Evolutionary conservation across 805 yeast genomes (phyloP).

Genomic region (Cephaloascus fragrans): DNA sequence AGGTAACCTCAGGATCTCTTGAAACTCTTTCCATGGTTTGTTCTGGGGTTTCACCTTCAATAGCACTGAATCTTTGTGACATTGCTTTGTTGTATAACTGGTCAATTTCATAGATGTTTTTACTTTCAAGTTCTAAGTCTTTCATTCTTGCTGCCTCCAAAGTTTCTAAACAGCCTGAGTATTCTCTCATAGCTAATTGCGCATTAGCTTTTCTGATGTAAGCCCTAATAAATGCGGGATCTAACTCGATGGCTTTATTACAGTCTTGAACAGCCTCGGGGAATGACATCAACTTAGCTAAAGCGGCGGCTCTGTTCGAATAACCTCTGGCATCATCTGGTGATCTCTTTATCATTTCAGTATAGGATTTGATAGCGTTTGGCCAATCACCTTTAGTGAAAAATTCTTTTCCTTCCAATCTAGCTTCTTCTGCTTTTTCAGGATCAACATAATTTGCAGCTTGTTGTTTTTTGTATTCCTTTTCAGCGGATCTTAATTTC

Average conservation of each 20-base stretch:
- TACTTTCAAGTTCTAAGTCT: conserved; percentile 57
- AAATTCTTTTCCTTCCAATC: conserved; percentile 81
- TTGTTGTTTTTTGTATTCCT: conserved; percentile 71
- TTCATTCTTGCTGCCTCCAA: conserved; percentile 67
- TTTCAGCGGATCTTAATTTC: conserved; percentile 82
- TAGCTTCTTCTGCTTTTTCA: conserved; percentile 90
- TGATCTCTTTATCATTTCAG: conserved; percentile 95
- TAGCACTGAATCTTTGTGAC: conserved; percentile 69
- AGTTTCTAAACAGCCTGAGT: conserved; percentile 71
- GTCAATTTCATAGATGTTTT: conserved; percentile 67
- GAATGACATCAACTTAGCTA: conserved; percentile 90
- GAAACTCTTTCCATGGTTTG: conserved; percentile 86
- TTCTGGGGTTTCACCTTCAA: conserved; percentile 87
- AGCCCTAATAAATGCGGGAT: conserved; percentile 87
- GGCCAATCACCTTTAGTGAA: conserved; percentile 96
- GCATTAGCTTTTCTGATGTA: conserved; percentile 96
- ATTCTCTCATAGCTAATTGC: conserved; percentile 84
- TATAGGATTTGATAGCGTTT: conserved; percentile 84
- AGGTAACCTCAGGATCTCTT: conserved; percentile 89
- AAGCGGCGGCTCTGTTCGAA: conserved; percentile 96
- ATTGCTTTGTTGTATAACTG: conserved; percentile 70
- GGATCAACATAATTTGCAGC: conserved; percentile 76
- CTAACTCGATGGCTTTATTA: conserved; percentile 78
- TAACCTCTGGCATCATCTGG: conserved; percentile 96
- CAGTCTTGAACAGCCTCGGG: conserved; percentile 95